Conservation (phyloP, 805 yeast genomes). For the Myxozyma udenii region DNA sequence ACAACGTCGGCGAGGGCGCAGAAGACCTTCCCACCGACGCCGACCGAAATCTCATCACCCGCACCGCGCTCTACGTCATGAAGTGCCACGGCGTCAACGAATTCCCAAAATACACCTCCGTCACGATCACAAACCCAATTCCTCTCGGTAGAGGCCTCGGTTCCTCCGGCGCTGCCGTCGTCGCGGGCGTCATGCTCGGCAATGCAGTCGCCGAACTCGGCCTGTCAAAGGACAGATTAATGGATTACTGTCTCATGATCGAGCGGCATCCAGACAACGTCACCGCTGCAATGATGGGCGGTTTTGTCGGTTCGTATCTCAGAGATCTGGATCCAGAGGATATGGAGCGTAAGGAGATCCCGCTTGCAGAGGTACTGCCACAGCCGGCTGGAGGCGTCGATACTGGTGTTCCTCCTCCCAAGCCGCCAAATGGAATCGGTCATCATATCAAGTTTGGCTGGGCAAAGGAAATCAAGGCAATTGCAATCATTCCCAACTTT, state of each 20-base stretch:
- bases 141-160: slow-evolving; percentile 97
- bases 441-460: slow-evolving; percentile 81
- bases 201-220: slow-evolving; percentile 75
- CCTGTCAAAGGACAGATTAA: slow-evolving; percentile 72
- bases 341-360: slow-evolving; percentile 71
- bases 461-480: slow-evolving; percentile 77
- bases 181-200: slow-evolving; percentile 90
- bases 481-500: slow-evolving; percentile 89
- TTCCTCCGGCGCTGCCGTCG: slow-evolving; percentile 97
- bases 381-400: slow-evolving; percentile 68
- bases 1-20: slow-evolving; percentile 78
- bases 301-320: slow-evolving; percentile 92
- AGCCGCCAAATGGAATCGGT: slow-evolving; percentile 86
- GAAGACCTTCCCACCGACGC: slow-evolving; percentile 72
- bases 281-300: slow-evolving; percentile 99
- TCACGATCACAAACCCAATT: slow-evolving; percentile 83
- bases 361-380: slow-evolving; percentile 80
- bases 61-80: slow-evolving; percentile 87
- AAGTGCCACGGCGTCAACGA: slow-evolving; percentile 72
- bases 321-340: slow-evolving; percentile 75
- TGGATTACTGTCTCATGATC: slow-evolving; percentile 93
- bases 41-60: slow-evolving; percentile 80
- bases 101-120: slow-evolving; percentile 80
- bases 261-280: slow-evolving; percentile 98
- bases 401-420: slow-evolving; percentile 66